Evolutionary conservation across 2,329 filamentous ascomycete genomes (phyloP).

Genomic region (Neonectria neomacrospora): DNA sequence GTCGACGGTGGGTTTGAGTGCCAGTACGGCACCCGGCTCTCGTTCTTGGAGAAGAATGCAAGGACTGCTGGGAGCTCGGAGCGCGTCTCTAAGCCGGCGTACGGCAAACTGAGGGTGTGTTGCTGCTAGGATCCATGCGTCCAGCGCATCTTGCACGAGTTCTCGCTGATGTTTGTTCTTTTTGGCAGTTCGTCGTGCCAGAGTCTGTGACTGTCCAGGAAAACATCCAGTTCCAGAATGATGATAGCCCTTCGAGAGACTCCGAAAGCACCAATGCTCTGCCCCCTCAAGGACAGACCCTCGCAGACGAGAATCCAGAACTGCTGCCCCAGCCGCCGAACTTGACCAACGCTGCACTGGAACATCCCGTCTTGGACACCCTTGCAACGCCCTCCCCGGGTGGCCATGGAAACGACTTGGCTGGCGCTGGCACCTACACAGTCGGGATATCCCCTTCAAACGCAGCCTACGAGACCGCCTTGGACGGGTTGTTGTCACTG

Average conservation of each 20-base stretch:
- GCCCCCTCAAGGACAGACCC: slow-evolving; percentile 7
- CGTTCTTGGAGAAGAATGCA: slow-evolving; percentile 61
- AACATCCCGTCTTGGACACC: slow-evolving; percentile 7
- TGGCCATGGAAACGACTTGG: slow-evolving; percentile 11
- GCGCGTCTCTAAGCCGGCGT: slow-evolving; percentile 32
- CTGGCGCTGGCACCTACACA: slow-evolving; percentile 26
- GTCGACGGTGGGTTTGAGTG: slow-evolving; percentile 58
- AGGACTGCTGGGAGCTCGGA: slow-evolving; percentile 49
- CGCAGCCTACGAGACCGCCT: slow-evolving; percentile 48
- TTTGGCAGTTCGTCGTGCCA: slow-evolving; percentile 35
- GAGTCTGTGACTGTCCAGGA: slow-evolving; percentile 30
- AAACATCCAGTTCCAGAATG: slow-evolving; percentile 19
- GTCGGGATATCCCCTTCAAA: slow-evolving; percentile 36
- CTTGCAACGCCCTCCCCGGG: slow-evolving; percentile 24
- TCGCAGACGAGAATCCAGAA: slow-evolving; percentile 10
- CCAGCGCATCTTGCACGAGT: slow-evolving; percentile 9
- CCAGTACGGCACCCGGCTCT: slow-evolving; percentile 59
- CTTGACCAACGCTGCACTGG: slow-evolving; percentile 20
- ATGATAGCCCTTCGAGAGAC: slow-evolving; percentile 8
- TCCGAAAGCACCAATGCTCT: slow-evolving; percentile 13
- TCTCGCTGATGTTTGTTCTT: slow-evolving; percentile 7
- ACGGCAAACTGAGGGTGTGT: slow-evolving; percentile 39
- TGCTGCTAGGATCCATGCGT: slow-evolving; percentile 3
- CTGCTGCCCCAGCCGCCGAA: slow-evolving; percentile 8
- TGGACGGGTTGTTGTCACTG: slow-evolving; percentile 49